Conservation (phyloP, 2,329 filamentous ascomycete species). For the Epichloe bromicola region DNA sequence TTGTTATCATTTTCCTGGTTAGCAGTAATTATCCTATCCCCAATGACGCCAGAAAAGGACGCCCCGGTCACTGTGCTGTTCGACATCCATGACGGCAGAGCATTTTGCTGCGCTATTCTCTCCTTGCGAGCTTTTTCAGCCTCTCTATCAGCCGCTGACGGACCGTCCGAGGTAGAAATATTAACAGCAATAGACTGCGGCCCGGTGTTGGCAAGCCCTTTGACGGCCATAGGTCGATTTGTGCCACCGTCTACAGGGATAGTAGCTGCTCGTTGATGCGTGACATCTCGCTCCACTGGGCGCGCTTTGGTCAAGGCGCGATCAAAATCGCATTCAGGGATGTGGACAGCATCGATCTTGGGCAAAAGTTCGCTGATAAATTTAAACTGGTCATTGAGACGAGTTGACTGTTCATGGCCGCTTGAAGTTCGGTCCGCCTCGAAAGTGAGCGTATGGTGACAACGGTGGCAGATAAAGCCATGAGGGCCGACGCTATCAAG, state of each 20-base stretch:
- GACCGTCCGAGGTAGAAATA: slow-evolving; percentile 53
- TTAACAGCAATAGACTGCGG: slow-evolving; percentile 58
- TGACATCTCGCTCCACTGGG: slow-evolving; percentile 53
- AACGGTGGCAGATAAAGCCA: slow-evolving; percentile 77
- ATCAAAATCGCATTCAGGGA: slow-evolving; percentile 65
- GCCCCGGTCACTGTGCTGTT: slow-evolving; percentile 55
- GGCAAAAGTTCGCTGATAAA: slow-evolving; percentile 66
- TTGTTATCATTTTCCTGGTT: slow-evolving; percentile 30
- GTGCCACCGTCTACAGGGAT: slow-evolving; percentile 40
- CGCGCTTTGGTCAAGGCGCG: slow-evolving; percentile 49
- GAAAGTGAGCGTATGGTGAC: slow-evolving; percentile 49
- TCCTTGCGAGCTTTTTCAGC: slow-evolving; percentile 53
- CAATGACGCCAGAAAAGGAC: slow-evolving; percentile 32
- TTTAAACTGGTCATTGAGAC: slow-evolving; percentile 66
- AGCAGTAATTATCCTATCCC: slow-evolving; percentile 12
- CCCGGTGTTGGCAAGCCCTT: slow-evolving; percentile 51
- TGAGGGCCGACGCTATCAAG: slow-evolving; percentile 57
- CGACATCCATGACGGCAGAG: slow-evolving; percentile 58
- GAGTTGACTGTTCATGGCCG: slow-evolving; percentile 59
- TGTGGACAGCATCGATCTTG: slow-evolving; percentile 59
- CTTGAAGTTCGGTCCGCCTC: slow-evolving; percentile 55
- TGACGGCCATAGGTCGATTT: slow-evolving; percentile 53
- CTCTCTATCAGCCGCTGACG: slow-evolving; percentile 52
- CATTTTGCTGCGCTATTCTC: slow-evolving; percentile 54
- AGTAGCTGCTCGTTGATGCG: slow-evolving; percentile 50